Percentiles rank a stretch among this genome's conserved stretches.
Evolutionary conservation across 805 yeast species (phyloP).

Genomic region (Hanseniaspora lachancei): DNA sequence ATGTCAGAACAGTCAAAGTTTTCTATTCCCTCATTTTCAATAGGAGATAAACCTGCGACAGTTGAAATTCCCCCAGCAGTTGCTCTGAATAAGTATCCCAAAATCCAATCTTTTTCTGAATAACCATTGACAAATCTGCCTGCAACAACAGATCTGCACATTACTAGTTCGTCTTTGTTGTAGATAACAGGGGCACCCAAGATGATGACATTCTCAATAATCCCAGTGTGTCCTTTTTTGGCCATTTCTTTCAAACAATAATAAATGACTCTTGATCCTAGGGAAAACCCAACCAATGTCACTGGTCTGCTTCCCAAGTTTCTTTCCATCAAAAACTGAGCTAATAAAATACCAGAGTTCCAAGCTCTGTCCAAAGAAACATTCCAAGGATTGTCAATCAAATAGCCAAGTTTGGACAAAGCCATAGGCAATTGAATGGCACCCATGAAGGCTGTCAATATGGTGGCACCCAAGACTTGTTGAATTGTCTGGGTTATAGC

Average conservation of each 20-base stretch:
- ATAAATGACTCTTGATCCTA: slow-evolving; percentile 84
- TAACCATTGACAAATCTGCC: slow-evolving; percentile 85
- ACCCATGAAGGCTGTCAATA: slow-evolving; percentile 79
- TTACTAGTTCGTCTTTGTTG: slow-evolving; percentile 59
- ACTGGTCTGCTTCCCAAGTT: slow-evolving; percentile 87
- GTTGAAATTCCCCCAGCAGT: slow-evolving; percentile 85
- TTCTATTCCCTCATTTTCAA: slow-evolving; percentile 56
- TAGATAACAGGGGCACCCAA: slow-evolving; percentile 84
- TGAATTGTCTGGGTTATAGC: slow-evolving; percentile 86
- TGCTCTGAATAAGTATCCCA: slow-evolving; percentile 89
- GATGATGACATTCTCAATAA: slow-evolving; percentile 74
- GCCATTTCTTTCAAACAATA: slow-evolving; percentile 83
- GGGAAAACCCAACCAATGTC: slow-evolving; percentile 81
- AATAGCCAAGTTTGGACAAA: slow-evolving; percentile 72
- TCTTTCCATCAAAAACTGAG: slow-evolving; percentile 77
- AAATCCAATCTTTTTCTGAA: slow-evolving; percentile 87
- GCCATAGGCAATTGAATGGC: slow-evolving; percentile 89
- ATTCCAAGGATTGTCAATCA: slow-evolving; percentile 95
- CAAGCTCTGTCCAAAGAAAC: slow-evolving; percentile 94
- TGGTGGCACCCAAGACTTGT: slow-evolving; percentile 85
- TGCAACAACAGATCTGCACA: slow-evolving; percentile 74
- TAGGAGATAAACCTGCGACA: slow-evolving; percentile 80
- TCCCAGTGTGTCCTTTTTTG: slow-evolving; percentile 70
- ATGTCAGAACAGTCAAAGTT: slow-evolving; percentile 75
- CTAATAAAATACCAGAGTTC: slow-evolving; percentile 84